These are phyloP conservation scores for Massariosphaeria phaeospora DNA, from an alignment of 495 filamentous ascomycete species.

Conservation along the genomic window DNA sequence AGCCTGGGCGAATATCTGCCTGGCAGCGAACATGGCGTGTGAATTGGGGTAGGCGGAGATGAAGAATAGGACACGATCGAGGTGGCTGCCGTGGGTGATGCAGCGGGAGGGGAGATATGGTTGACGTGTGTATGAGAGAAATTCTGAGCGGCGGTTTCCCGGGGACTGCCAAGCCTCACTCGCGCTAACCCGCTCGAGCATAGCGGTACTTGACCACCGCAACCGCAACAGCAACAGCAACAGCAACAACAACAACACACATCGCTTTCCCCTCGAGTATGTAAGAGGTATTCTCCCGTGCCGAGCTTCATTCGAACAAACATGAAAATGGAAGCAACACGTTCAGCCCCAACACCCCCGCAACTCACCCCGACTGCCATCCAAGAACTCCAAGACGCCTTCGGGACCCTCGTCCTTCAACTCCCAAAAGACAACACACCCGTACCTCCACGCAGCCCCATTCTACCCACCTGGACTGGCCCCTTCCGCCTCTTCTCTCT, in stretches of 20 bases:
- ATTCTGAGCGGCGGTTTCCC: constrained; percentile 1
- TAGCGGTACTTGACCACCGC: no score
- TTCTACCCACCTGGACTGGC: constrained; percentile 4
- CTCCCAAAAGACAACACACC: not conserved
- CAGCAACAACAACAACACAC: no score
- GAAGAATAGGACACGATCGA: constrained; percentile 19
- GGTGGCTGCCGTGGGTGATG: not conserved
- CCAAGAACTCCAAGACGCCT: constrained; percentile 1
- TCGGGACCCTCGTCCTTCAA: not conserved
- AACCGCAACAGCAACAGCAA: no score
- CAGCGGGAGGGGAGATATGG: constrained; percentile 2
- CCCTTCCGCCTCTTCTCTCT: constrained; percentile 8
- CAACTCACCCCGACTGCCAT: not conserved
- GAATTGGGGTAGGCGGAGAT: constrained; percentile 24
- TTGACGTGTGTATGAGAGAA: not conserved
- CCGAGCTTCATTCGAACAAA: no score
- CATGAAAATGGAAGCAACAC: no score
- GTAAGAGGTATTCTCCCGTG: not conserved
- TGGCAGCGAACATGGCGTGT: constrained; percentile 72
- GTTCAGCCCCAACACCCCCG: not conserved
- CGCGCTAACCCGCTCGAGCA: not conserved
- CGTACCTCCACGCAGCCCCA: not conserved
- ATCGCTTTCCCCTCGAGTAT: no score
- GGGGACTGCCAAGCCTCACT: not conserved
- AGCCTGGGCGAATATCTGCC: constrained; percentile 61